phyloP scores from a whole-genome alignment of 2,329 filamentous ascomycete genomes.

The Pyrenophora tritici-repentis region DNA sequence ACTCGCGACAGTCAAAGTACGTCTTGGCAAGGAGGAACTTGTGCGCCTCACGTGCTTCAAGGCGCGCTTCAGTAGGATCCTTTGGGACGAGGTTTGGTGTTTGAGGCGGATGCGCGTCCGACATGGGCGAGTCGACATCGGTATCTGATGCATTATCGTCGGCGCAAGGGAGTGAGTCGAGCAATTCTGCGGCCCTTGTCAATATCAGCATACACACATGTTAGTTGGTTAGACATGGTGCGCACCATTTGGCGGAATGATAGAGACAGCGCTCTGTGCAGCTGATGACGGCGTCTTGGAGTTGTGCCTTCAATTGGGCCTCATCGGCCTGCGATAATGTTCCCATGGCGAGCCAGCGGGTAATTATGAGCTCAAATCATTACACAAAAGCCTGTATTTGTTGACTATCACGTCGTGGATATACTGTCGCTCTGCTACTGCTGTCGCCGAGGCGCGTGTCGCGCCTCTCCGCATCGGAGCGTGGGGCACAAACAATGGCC shows the following conservation, averaged over 20 bases:
- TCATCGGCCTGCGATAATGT: slow-evolving; percentile 49
- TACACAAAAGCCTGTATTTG: no score
- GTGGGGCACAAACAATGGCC: slow-evolving; percentile 23
- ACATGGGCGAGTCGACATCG: slow-evolving; percentile 64
- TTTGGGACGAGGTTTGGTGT: slow-evolving; percentile 56
- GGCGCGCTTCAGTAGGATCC: slow-evolving; percentile 72
- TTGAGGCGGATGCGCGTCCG: slow-evolving; percentile 52
- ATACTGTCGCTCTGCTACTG: no score
- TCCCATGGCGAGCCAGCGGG: slow-evolving; percentile 11
- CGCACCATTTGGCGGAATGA: slow-evolving; percentile 92
- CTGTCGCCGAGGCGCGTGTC: slow-evolving; percentile 21
- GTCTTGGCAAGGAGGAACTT: slow-evolving; percentile 90
- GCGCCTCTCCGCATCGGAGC: slow-evolving; percentile 23
- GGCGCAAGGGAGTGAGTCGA: slow-evolving; percentile 73
- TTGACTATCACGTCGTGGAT: neutral
- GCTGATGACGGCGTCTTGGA: slow-evolving; percentile 85
- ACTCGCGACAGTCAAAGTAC: slow-evolving; percentile 94
- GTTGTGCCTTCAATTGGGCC: slow-evolving; percentile 69
- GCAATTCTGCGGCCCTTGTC: slow-evolving; percentile 87
- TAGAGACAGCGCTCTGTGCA: slow-evolving; percentile 96
- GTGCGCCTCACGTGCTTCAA: slow-evolving; percentile 79
- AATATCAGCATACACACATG: slow-evolving; percentile 29
- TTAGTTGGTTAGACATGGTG: neutral
- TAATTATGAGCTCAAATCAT: no score
- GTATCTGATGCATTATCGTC: slow-evolving; percentile 64